Evolutionary conservation across 2,329 filamentous ascomycete genomes (phyloP).

Genomic region (Talaromyces sp.): DNA sequence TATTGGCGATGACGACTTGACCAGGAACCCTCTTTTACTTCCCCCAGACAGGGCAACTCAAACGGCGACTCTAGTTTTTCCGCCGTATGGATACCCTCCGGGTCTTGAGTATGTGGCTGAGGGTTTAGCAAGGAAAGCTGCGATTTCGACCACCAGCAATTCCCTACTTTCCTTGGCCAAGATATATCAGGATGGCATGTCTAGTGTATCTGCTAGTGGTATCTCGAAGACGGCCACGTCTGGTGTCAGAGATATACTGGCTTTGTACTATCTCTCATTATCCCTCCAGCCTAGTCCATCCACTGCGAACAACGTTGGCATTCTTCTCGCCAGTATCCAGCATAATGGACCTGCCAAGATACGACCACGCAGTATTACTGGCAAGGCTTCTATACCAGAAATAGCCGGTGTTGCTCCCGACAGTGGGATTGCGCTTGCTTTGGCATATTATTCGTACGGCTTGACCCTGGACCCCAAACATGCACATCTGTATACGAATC

Average conservation of each 20-base stretch:
- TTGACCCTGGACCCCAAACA: conserved; percentile 79
- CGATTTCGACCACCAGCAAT: conserved; percentile 90
- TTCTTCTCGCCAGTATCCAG: conserved; percentile 90
- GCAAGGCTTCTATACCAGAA: conserved; percentile 36
- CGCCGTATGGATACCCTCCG: conserved; percentile 67
- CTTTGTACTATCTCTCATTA: conserved; percentile 90
- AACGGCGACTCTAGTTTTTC: conserved; percentile 78
- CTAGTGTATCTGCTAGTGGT: conserved; percentile 58
- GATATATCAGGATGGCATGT: conserved; percentile 95
- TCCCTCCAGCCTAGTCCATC: conserved; percentile 94
- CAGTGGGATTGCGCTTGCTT: conserved; percentile 78
- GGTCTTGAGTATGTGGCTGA: conserved; percentile 69
- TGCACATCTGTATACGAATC: conserved; percentile 93
- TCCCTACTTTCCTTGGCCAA: conserved; percentile 91
- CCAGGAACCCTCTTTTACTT: conserved; percentile 64
- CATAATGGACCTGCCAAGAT: conserved; percentile 51
- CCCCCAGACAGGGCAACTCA: conserved; percentile 77
- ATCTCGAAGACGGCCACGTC: conserved; percentile 56
- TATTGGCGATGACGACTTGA: conserved; percentile 29
- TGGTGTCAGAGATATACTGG: conserved; percentile 85
- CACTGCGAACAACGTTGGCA: conserved; percentile 96
- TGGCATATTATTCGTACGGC: conserved; percentile 95
- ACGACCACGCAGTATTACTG: conserved; percentile 26
- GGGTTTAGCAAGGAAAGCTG: conserved; percentile 67
- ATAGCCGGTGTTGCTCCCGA: conserved; percentile 79